A percentile compares a stretch with the other conserved stretches of the same genome.
phyloP scores from a whole-genome alignment of 2,329 filamentous ascomycete species.

The Cladosporium oxysporum region DNA sequence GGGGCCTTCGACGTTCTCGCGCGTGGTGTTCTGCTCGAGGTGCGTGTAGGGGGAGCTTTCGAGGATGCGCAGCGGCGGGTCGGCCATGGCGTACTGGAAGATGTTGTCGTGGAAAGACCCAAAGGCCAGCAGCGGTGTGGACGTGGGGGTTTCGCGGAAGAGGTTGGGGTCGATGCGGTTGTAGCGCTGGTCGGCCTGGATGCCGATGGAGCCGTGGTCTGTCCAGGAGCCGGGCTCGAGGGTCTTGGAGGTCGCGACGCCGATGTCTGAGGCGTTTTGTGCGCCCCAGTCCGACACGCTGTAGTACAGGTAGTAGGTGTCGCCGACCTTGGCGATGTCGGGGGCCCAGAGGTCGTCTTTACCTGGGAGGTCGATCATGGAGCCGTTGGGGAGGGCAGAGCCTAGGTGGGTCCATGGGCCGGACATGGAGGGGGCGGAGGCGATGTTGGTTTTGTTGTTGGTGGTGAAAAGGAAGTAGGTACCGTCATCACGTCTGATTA shows the following conservation, averaged over 20 bases:
- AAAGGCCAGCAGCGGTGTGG: conserved; percentile 51
- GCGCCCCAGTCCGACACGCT: conserved; percentile 62
- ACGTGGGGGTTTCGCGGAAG: conserved; percentile 42
- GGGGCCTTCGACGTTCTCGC: conserved; percentile 53
- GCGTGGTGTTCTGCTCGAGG: conserved; percentile 55
- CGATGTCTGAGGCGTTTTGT: conserved; percentile 61
- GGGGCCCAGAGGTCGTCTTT: conserved; percentile 61
- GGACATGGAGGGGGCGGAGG: conserved; percentile 47
- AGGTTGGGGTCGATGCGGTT: conserved; percentile 54
- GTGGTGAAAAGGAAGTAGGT: conserved; percentile 56
- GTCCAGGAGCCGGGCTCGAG: conserved; percentile 60
- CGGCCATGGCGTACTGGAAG: conserved; percentile 57
- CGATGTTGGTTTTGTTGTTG: conserved; percentile 51
- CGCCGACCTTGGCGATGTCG: conserved; percentile 59
- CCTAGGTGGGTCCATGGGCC: conserved; percentile 54
- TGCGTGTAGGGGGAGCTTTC: conserved; percentile 42
- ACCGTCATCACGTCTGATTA: conserved; percentile 39
- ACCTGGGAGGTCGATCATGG: conserved; percentile 49
- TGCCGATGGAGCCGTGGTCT: conserved; percentile 61
- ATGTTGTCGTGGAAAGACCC: conserved; percentile 70
- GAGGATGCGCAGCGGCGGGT: conserved; percentile 26
- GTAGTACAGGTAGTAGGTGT: conserved; percentile 65
- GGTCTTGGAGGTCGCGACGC: conserved; percentile 53
- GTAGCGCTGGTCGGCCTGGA: conserved; percentile 43
- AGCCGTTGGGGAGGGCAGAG: conserved; percentile 48